Base-by-base conservation (phyloP, 2,329 filamentous ascomycete species). In the Ophiostoma ips region DNA sequence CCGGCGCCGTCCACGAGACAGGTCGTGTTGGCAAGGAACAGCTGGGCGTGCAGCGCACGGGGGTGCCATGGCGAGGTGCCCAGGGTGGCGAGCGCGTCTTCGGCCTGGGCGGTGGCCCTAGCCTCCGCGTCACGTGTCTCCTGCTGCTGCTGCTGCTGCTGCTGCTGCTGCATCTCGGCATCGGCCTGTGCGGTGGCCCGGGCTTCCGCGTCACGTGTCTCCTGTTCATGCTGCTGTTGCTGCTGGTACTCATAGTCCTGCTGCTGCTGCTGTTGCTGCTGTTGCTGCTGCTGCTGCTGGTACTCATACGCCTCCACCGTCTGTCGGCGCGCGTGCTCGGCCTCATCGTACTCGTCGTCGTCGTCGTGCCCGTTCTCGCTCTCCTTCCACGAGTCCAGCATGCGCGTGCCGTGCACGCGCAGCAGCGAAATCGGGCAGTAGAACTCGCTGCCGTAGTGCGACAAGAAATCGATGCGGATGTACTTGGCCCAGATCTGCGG, bases 401-500 rank as follows among this genome's bases (percentile, higher is more conserved):
- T 84, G 71, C 95, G 92, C 0, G 90, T 95, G 7, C 92, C 92
- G 65, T 98, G 92, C 5, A 98, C 84, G 50, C 92, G 79, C 49
- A 98, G 71, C 16, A 98, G 68, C 53, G 90, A 95, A 15, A 98
- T 71, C 0, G 92, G 92, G 60, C 92, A 98, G 63, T 95, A 98
- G 63, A 86, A 98, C 63, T 98, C 92, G 58, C 89, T 94, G 9
- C 92, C 92, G 63, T 90, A 98, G 63, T 98, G 90, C 5, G 81
- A 87, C 46, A 96, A 64, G 56, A 96, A 92, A 62, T 98, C 92
- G 52, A 98, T 80, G 21, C 87, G 80, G 38, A 98, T 67, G 66
- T 96, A 98, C 55, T 90, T 81, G 40, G 92, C 89, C 84, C 88
- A 98, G 45, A 96, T 96, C 54, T 92, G 79, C 1, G 92, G 89